Conservation (phyloP, 106 monocot species). For the Phalaenopsis equestris region DNA sequence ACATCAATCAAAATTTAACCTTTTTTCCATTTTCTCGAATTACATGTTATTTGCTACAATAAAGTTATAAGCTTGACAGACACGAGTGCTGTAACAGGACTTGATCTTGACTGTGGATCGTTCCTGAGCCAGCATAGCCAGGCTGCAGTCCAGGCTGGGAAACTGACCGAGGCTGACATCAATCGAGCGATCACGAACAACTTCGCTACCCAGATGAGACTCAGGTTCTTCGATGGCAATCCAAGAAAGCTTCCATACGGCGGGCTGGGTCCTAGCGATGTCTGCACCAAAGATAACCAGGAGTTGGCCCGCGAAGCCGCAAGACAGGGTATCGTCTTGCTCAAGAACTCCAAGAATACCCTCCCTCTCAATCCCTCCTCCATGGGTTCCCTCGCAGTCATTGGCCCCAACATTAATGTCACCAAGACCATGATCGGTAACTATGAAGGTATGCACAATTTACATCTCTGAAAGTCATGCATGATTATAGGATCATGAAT, state of each 20-base stretch:
- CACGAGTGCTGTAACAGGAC: slow-evolving; percentile 30
- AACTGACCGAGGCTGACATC: slow-evolving; percentile 45
- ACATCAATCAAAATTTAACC: neutral
- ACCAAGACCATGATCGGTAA: slow-evolving; percentile 94
- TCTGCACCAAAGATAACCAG: slow-evolving; percentile 65
- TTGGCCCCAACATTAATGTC: slow-evolving; percentile 92
- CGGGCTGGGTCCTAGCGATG: slow-evolving; percentile 61
- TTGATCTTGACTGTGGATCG: slow-evolving; percentile 81
- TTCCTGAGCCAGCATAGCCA: slow-evolving; percentile 62
- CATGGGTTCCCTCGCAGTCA: slow-evolving; percentile 61
- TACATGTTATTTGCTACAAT: neutral
- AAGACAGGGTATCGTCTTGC: slow-evolving; percentile 83
- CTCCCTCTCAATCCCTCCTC: slow-evolving; percentile 51
- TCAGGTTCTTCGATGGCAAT: slow-evolving; percentile 91
- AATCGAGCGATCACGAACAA: slow-evolving; percentile 79
- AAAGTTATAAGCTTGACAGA: neutral
- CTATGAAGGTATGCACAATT: slow-evolving; percentile 56
- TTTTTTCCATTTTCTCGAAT: neutral
- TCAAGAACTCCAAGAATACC: slow-evolving; percentile 54
- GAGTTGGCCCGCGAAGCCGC: slow-evolving; percentile 87
- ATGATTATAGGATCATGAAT: neutral
- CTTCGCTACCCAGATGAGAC: slow-evolving; percentile 61
- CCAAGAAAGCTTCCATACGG: slow-evolving; percentile 62
- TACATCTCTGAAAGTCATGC: neutral
- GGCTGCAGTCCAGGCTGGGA: slow-evolving; percentile 48